Conservation (phyloP, 805 yeast genomes). For the Schizosaccharomyces japonicus region DNA sequence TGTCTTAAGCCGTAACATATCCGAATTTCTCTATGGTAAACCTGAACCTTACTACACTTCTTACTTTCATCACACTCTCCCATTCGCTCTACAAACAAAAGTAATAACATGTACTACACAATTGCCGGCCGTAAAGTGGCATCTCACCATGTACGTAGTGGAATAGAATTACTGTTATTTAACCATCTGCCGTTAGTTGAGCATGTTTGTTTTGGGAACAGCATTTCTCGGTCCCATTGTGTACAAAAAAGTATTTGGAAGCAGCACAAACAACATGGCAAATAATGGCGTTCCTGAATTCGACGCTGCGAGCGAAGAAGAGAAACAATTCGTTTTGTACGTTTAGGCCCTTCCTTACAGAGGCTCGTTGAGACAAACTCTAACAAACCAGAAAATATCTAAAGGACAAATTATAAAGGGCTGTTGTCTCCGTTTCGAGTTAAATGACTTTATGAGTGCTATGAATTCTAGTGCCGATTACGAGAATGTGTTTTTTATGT, state of each 20-base stretch:
- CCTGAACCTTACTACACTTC: too few species aligned
- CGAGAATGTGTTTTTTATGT: too few species aligned
- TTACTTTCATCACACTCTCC: too few species aligned
- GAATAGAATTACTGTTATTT: neutral
- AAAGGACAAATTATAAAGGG: too few species aligned
- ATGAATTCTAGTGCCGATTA: too few species aligned
- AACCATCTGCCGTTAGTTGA: neutral
- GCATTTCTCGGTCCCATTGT: neutral
- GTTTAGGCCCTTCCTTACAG: neutral
- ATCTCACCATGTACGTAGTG: neutral
- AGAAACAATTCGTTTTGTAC: neutral
- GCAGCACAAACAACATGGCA: neutral
- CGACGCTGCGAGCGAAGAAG: neutral
- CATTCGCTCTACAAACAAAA: too few species aligned
- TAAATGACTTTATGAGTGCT: too few species aligned
- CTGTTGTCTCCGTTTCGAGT: too few species aligned
- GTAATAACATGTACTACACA: neutral
- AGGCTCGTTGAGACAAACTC: neutral
- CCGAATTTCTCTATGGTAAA: too few species aligned
- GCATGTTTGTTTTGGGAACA: neutral
- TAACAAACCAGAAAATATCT: too few species aligned
- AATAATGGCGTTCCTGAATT: neutral
- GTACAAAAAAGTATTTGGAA: neutral
- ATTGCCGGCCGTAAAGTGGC: slow-evolving; percentile 1
- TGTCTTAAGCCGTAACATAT: too few species aligned